Base-by-base conservation (phyloP, 2,329 filamentous ascomycete species). In the Phialophora chinensis region DNA sequence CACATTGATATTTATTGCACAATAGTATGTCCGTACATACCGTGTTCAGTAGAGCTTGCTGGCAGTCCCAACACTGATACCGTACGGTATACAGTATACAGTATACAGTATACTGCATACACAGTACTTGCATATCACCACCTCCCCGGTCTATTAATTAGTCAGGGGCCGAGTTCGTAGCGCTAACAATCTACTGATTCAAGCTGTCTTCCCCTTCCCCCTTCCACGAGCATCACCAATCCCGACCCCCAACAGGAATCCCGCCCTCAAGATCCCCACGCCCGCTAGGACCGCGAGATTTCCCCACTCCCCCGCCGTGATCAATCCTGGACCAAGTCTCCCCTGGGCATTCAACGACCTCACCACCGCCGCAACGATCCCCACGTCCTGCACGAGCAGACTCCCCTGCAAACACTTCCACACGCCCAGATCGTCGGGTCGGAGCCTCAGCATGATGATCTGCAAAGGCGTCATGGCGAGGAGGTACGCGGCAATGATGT, bases 371-470 rank as follows among this genome's bases (percentile, higher is more conserved):
- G 14, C 56, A 11, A 65, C 10, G 25, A 67, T 49, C 12, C 25
- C 62, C 29, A 62, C 17, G 47, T 67, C 65, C 50, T 56, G 55
- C 8, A 67, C 27, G 5, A 63, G 47, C 27, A 67, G 62, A 17
- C 57, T 59, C 6, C 33, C 50, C 42, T 67, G 55, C 38, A 67
- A 25, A n/a, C 56, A 64, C 4, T 52, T 31, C 66, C 66, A 67
- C 23, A 67, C 57, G 20, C 52, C 23, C 12, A 57, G 11, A 23
- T 67, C 65, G 7, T 42, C 27, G 4, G 56, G 47, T n/a, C 61
- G 35, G 4, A 47, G 23, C 12, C 65, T 62, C 7, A 67, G 57
- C 44, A 67, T 42, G 31, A 65, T 50, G 31, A 62, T 33, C 57
- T 67, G 65, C 38, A 67, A 50, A 23, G 58, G 42, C 20, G 62